These are phyloP conservation scores for Stemphylium vesicarium DNA, from an alignment of 2,329 filamentous ascomycete genomes.

Conservation along the genomic window DNA sequence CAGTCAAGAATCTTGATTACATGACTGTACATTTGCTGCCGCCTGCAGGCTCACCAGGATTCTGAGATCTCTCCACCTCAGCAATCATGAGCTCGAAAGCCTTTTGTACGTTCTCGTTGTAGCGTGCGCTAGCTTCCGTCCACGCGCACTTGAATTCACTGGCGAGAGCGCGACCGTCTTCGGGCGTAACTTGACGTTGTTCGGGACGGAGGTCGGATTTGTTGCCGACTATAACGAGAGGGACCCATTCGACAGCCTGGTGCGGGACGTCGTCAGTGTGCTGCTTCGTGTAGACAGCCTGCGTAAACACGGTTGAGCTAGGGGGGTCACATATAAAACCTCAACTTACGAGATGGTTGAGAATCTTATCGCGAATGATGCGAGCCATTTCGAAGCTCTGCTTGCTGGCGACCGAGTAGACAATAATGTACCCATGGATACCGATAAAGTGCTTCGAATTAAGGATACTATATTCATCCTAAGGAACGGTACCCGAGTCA, in stretches of 20 bases:
- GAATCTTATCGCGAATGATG: constrained; percentile 94
- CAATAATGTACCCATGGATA: constrained; percentile 97
- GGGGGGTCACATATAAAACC: neutral
- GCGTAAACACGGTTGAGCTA: neutral
- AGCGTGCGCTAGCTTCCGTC: constrained; percentile 92
- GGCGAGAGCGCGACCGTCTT: constrained; percentile 83
- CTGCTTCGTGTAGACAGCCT: neutral
- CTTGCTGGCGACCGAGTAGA: constrained; percentile 94
- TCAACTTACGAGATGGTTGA: constrained; percentile 83
- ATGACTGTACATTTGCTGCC: constrained; percentile 85
- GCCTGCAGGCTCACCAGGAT: constrained; percentile 81
- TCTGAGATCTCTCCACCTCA: constrained; percentile 93
- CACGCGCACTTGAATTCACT: constrained; percentile 91
- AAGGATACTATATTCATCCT: constrained; percentile 98
- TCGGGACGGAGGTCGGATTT: constrained; percentile 93
- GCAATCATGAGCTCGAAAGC: constrained; percentile 94
- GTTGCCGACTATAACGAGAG: constrained; percentile 94
- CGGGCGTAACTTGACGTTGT: constrained; percentile 85
- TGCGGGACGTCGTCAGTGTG: constrained; percentile 13
- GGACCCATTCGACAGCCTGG: constrained; percentile 89
- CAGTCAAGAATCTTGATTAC: constrained; percentile 58
- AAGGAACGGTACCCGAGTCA: constrained; percentile 29
- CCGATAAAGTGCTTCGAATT: constrained; percentile 99
- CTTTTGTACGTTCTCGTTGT: constrained; percentile 91
- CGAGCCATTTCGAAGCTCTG: constrained; percentile 97